These are phyloP conservation scores for Agapanthus africanus DNA, from an alignment of 106 monocot genomes.

Conservation along the genomic window DNA sequence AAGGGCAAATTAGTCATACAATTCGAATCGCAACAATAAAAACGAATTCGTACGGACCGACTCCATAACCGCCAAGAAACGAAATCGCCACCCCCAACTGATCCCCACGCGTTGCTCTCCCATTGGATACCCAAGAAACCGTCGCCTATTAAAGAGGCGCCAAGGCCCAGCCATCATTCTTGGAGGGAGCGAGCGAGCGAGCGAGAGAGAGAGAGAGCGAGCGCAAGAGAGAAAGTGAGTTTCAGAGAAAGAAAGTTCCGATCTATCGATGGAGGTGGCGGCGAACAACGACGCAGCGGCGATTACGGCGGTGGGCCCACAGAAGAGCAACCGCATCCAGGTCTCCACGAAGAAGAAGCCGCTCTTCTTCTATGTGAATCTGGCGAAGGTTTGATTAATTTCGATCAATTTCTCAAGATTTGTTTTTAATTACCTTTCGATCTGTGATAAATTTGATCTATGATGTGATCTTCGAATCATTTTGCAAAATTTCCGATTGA, in stretches of 20 bases:
- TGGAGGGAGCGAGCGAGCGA: not conserved
- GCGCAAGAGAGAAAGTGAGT: too few species aligned
- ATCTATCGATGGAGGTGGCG: not conserved
- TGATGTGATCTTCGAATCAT: too few species aligned
- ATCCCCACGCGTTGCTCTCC: not conserved
- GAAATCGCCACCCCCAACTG: not conserved
- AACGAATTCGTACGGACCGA: not conserved
- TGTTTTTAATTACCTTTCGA: too few species aligned
- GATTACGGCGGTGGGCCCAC: conserved; percentile 14
- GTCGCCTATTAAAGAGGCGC: not conserved
- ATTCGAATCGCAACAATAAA: too few species aligned
- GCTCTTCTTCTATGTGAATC: too few species aligned
- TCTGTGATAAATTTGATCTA: too few species aligned
- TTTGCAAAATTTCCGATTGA: too few species aligned
- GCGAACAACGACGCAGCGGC: conserved; percentile 5
- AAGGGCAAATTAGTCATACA: too few species aligned
- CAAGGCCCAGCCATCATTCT: not conserved
- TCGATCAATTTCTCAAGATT: too few species aligned
- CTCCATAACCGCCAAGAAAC: not conserved
- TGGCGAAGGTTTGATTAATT: conserved; percentile 56
- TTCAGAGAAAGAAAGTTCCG: not conserved
- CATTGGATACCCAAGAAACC: not conserved
- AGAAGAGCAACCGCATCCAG: conserved; percentile 61
- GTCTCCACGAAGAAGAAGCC: conserved; percentile 78
- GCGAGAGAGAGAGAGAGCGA: not conserved